Evolutionary conservation across 805 yeast genomes (phyloP), one percentile per base, ranked within the genome.

Genomic region (Yamadazyma akitaensis): DNA sequence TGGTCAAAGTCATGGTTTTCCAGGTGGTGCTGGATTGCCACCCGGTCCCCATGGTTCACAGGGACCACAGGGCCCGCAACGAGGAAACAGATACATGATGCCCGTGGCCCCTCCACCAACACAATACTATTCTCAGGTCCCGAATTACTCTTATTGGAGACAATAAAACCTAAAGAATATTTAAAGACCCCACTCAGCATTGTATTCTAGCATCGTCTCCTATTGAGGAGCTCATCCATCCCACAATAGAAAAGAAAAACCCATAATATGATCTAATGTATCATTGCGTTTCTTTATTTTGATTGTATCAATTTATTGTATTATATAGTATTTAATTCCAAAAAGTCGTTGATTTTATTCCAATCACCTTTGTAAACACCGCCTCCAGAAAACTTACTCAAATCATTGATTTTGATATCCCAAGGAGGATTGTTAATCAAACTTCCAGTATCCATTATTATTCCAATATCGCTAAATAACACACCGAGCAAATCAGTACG

Each of bases 401-500:
- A 18, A 8, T 36, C 17, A 21, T n/a, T n/a, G 14, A 46, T 34
- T 2, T 41, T 30, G 6, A 51, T 35, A 12, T 46, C 42, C 55
- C 55, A 52, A 2, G 53, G 53, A 2, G 53, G 46, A 13, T 47
- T 44, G 13, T 43, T 31, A 16, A 66, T 54, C 2, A 77, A 73
- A 13, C 58, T 53, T 1, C 65, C 65, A 5, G 70, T 68, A 14
- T 58, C 66, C 42, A 82, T 65, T 0, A 76, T 65, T 3, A 81
- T 60, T 0, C 83, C 85, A 14, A 58, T 51, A 48, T 73, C 73
- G 1, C 79, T 75, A 32, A 66, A 68, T 11, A 77, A 47, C 59
- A 82, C 62, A 0, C 81, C 70, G 31, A 80, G 57, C 3, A 80
- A 61, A 63, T 83, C 89, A 0, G 86, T 81, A 0, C 76, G 56